Evolutionary conservation across 1,139 yeast species (phyloP).

Genomic region (Meyerozyma sp.): DNA sequence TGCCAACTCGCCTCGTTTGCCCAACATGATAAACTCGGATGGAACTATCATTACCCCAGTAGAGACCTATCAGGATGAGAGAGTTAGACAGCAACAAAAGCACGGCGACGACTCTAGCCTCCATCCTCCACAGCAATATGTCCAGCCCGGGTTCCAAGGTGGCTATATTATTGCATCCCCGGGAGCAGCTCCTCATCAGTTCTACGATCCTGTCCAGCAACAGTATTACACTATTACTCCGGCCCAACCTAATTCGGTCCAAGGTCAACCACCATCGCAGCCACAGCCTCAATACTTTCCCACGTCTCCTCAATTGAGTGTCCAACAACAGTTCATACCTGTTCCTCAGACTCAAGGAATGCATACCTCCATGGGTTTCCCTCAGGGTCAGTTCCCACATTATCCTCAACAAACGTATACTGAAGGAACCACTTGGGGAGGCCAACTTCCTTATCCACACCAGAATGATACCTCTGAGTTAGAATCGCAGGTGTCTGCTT

Average conservation of each 20-base stretch:
- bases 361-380: not conserved
- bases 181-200: slow-evolving; percentile 25
- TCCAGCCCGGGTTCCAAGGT: slow-evolving; percentile 1
- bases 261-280: slow-evolving; percentile 8
- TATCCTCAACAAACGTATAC: slow-evolving; percentile 1
- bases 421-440: not conserved
- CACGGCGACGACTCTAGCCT: slow-evolving; percentile 1
- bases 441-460: not conserved
- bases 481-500: not conserved
- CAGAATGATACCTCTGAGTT: not conserved
- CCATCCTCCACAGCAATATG: slow-evolving; percentile 7
- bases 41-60: slow-evolving; percentile 44
- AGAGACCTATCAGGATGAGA: slow-evolving; percentile 18
- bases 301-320: slow-evolving; percentile 25
- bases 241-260: slow-evolving; percentile 13
- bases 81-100: not conserved
- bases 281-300: slow-evolving; percentile 39
- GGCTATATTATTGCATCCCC: slow-evolving; percentile 8
- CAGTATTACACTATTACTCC: slow-evolving; percentile 41
- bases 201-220: slow-evolving; percentile 44
- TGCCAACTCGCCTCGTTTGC: slow-evolving; percentile 32
- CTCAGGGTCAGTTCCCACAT: not conserved
- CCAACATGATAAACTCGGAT: slow-evolving; percentile 44
- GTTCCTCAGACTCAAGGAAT: slow-evolving; percentile 5
- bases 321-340: slow-evolving; percentile 10